Base-by-base conservation (phyloP, 2,329 filamentous ascomycete genomes). In the Colletotrichum sp. region DNA sequence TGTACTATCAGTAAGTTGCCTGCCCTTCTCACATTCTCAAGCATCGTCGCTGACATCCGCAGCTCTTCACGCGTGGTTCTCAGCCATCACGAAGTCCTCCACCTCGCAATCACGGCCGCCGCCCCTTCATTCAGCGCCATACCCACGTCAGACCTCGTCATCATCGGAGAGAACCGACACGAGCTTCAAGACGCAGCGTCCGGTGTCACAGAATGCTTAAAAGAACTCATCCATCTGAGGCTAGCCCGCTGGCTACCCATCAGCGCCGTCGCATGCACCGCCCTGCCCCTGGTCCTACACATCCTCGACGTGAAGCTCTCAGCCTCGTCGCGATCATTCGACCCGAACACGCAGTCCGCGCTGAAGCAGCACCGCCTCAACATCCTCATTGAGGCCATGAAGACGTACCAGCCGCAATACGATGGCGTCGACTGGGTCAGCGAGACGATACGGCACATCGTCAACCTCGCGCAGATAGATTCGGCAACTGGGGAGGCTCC, bases 1-100 rank as follows among this genome's bases (percentile, higher is more conserved):
- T 89, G 85, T 88, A 88, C 71, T 89, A 89, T 76, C 84, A 89
- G 87, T 90, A 82, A 78, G 87, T 81, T 2, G 18, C 3, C 6
- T 0, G 13, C 3, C 9, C 1, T 15, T 28, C 6, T 43, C 48
- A 36, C 0, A 1, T 22, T 6, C 13, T n/a, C 27, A 7, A n/a
- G 8, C 6, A 25, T 8, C 27, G 8, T 13, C 36, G 15, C 74
- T 74, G 9, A 78, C 39, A 80, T 66, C n/a, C 6, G 39, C 60
- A 88, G 86, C 75, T 85, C 86, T 6, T 84, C 86, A 6, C 80
- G 84, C 25, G 83, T 88, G 9, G 85, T 85, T 5, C 81, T 90
- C 8, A 87, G 85, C 18, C 87, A 90, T 77, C 86, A 88, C 70
- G 85, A 88, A 77, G 82, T 88, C 12, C 80, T 89, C 6, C 83